Evolutionary conservation across 768 basidiomycete genomes (phyloP).

Genomic region (Tephrocybe rancida): DNA sequence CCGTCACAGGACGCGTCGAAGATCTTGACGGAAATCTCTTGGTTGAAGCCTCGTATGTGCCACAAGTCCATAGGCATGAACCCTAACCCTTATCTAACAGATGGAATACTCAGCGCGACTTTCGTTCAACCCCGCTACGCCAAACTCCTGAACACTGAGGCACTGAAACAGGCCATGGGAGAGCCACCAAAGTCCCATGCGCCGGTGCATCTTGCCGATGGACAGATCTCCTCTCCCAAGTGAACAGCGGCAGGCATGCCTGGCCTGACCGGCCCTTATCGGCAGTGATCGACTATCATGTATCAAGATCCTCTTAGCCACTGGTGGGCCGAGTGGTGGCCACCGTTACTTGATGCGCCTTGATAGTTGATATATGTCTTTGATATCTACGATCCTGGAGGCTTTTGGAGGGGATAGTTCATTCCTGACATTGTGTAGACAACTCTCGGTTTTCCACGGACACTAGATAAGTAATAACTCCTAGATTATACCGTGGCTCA

Average conservation of each 20-base stretch:
- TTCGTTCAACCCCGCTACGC: constrained; percentile 93
- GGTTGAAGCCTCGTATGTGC: constrained; percentile 77
- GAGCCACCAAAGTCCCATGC: constrained; percentile 42
- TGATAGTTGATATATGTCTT: not conserved
- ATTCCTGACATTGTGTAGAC: too few species aligned
- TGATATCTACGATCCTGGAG: too few species aligned
- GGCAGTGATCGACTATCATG: not conserved
- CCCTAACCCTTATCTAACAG: not conserved
- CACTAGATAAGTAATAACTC: too few species aligned
- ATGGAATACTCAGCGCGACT: constrained; percentile 51
- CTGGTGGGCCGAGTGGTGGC: not conserved
- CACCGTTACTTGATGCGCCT: not conserved
- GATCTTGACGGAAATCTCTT: constrained; percentile 80
- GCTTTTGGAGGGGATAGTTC: too few species aligned
- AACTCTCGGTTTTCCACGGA: too few species aligned
- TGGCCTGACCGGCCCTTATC: not conserved
- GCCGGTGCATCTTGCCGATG: constrained; percentile 42
- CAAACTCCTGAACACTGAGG: constrained; percentile 63
- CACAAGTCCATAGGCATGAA: constrained; percentile 4
- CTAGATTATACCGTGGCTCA: too few species aligned
- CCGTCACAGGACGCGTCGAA: constrained; percentile 73
- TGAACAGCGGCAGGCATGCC: constrained; percentile 14
- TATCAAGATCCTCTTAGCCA: not conserved
- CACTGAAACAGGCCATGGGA: constrained; percentile 69
- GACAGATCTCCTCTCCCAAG: constrained; percentile 22